Base-by-base conservation (phyloP, 179 eudicot species). In the Silene vulgaris region DNA sequence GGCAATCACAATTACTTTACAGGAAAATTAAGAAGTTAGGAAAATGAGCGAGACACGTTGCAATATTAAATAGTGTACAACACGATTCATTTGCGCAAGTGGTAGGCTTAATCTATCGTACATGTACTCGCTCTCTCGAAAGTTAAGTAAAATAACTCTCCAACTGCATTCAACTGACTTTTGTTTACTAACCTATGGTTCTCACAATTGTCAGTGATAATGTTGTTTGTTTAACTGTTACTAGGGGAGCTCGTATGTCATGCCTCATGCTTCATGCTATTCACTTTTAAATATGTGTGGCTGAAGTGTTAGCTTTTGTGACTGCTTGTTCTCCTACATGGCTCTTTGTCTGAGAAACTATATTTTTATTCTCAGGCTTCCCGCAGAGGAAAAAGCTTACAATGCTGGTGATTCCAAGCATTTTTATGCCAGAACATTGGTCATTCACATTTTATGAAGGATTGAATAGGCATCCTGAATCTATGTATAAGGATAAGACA, bases 371-470 rank as follows among this genome's bases (percentile, higher is more conserved):
- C 16, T 67, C 85, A 90, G 99, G 97, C 62, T 87, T 84, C 60
- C 86, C 76, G 83, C 85, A 82, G 77, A 90, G 93, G 85, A 95
- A 88, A 75, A 92, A 92, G 82, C 82, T 95, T 83, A 88, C 93
- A 70, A 90, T 89, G 97, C 84, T 95, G 89, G 97, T 90, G 65
- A 92, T 95, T 70, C 99, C 97, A 26, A 95, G 99, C 86, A 95
- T 95, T 76, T 95, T 95, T 83, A 79, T 92, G 69, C 99, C 99
- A 54, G 97, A 95, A 84, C 96, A 95, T 80, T 95, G 99, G 99
- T 95, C 99, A 69, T 95, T 89, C 82, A 95, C 99, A 8, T 95
- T 95, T 75, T 95, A 92, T 77, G 99, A 95, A 84, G 99, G 99
- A 65, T 80, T 95, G 72, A 95, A 95, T 84, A 88, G 99, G 85